Percentiles rank a stretch among this genome's conserved stretches.
Conservation (phyloP, 176 grass and related monocot genomes). For the Oropetium thomaeum region DNA sequence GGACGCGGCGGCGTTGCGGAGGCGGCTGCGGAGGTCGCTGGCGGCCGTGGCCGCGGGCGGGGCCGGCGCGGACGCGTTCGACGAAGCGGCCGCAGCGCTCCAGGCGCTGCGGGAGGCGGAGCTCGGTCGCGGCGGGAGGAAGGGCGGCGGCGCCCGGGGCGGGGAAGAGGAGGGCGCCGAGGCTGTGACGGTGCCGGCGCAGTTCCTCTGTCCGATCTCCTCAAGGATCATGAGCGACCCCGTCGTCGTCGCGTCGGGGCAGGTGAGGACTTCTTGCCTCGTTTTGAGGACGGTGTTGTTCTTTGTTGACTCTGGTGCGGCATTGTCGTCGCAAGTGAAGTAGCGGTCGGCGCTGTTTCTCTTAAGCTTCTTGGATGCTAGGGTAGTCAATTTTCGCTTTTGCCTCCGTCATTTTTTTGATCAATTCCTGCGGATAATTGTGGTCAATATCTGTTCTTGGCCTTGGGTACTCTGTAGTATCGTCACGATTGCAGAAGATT, state of each 20-base stretch:
- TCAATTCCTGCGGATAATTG: constrained; percentile 25
- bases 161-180: constrained; percentile 9
- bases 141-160: not conserved
- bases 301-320: not conserved
- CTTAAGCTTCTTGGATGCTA: not conserved
- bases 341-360: not conserved
- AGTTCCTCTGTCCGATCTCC: constrained; percentile 78
- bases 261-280: constrained; percentile 52
- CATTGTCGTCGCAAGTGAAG: not conserved
- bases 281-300: not conserved
- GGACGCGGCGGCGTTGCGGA: constrained; percentile 37
- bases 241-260: constrained; percentile 69
- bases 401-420: not conserved
- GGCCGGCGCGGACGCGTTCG: constrained; percentile 33
- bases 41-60: constrained; percentile 29
- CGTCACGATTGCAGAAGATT: not conserved
- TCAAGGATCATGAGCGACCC: constrained; percentile 73
- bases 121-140: constrained; percentile 27
- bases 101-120: constrained; percentile 44
- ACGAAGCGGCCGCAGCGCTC: constrained; percentile 57
- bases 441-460: not conserved
- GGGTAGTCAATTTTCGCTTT: not conserved
- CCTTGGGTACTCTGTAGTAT: no score
- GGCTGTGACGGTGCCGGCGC: constrained; percentile 28
- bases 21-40: constrained; percentile 44